These are phyloP conservation scores for Paraphoma sp. DNA, from an alignment of 2,329 filamentous ascomycete species.

Conservation along the genomic window DNA sequence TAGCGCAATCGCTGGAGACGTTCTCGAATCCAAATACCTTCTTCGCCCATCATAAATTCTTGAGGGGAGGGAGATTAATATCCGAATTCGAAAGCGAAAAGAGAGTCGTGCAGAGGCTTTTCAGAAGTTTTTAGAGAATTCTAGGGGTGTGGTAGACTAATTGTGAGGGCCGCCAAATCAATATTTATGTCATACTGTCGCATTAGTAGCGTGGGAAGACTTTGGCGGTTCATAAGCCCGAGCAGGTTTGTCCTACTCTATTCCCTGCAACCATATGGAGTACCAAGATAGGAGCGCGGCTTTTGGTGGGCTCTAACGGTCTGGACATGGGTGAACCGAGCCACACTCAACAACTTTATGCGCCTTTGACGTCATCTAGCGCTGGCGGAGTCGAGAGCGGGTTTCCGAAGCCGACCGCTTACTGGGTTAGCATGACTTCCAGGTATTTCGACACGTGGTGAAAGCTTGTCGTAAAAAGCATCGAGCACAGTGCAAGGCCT, in stretches of 20 bases:
- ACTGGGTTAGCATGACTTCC: background rate
- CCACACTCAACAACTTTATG: constrained; percentile 28
- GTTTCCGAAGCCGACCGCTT: background rate
- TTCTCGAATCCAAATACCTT: constrained; percentile 23
- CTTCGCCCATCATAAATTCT: constrained; percentile 25
- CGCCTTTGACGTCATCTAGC: constrained; percentile 34
- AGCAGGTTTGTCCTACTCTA: constrained; percentile 27
- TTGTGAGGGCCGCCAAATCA: background rate
- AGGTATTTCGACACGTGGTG: background rate
- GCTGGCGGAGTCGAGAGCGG: background rate
- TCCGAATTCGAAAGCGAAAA: too few relatives aligned
- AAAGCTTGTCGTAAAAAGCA: too few relatives aligned
- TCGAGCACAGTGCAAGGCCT: too few relatives aligned
- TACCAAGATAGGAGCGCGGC: constrained; percentile 6
- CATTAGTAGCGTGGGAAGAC: constrained; percentile 7
- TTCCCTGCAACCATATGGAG: constrained; percentile 13
- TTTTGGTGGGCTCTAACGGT: constrained; percentile 8
- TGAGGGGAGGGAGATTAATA: background rate
- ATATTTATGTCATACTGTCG: constrained; percentile 10
- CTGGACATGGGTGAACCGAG: constrained; percentile 11
- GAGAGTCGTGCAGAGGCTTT: too few relatives aligned
- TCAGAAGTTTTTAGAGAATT: background rate
- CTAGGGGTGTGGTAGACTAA: background rate
- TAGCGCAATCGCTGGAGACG: background rate
- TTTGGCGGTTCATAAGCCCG: constrained; percentile 4